Percentiles rank a stretch among this genome's conserved stretches.
phyloP scores from a whole-genome alignment of 2,329 filamentous ascomycete genomes.

The Aspergillus awamori region DNA sequence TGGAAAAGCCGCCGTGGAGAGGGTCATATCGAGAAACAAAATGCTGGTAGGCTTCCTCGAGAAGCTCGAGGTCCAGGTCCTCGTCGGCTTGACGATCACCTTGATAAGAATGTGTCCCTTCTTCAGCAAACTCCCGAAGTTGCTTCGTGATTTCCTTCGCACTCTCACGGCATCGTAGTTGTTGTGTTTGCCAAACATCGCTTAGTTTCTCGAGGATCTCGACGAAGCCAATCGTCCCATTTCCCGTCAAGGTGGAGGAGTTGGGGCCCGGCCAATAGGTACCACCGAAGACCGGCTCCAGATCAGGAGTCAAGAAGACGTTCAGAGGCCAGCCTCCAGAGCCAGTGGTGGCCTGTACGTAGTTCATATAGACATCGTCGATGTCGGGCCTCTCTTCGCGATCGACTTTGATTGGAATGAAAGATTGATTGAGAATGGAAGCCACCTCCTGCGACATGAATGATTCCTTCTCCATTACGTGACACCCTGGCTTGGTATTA shows the following conservation, averaged over 20 bases:
- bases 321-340: slow-evolving; percentile 94
- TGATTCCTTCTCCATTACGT: slow-evolving; percentile 90
- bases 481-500: slow-evolving; percentile 62
- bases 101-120: slow-evolving; percentile 66
- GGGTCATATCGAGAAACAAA: slow-evolving; percentile 80
- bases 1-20: slow-evolving; percentile 76
- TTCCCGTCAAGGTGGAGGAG: slow-evolving; percentile 50
- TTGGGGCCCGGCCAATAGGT: slow-evolving; percentile 92
- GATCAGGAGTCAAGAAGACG: slow-evolving; percentile 90
- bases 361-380: slow-evolving; percentile 98
- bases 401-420: slow-evolving; percentile 91
- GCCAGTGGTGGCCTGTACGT: slow-evolving; percentile 88
- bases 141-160: slow-evolving; percentile 80
- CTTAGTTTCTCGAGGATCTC: slow-evolving; percentile 78
- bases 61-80: slow-evolving; percentile 80
- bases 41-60: slow-evolving; percentile 85
- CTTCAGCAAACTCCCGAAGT: slow-evolving; percentile 82
- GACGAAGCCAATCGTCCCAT: slow-evolving; percentile 75
- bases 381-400: slow-evolving; percentile 92
- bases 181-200: slow-evolving; percentile 78
- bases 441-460: slow-evolving; percentile 85
- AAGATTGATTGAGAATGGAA: slow-evolving; percentile 77
- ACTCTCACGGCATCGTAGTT: slow-evolving; percentile 78
- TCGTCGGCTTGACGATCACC: slow-evolving; percentile 58
- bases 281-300: slow-evolving; percentile 92